phyloP scores from a whole-genome alignment of 441 rosid genomes.

The Bocquillonia castaneifolia region DNA sequence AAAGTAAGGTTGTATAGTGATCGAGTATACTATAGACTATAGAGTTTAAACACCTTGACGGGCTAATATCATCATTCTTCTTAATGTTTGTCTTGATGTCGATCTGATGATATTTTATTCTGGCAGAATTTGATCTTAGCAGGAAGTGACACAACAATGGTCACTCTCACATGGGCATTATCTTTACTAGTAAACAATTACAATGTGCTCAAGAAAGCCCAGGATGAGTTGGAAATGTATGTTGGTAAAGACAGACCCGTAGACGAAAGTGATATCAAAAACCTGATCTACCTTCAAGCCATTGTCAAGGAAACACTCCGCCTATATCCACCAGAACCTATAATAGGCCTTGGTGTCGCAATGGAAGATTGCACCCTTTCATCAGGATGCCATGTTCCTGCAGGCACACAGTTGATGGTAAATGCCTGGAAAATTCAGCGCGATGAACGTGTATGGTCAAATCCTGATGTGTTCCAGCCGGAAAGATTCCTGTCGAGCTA shows the following conservation, averaged over 20 bases:
- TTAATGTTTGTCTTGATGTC: too few relatives aligned
- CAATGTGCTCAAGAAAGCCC: slow-evolving; percentile 34
- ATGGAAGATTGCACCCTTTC: slow-evolving; percentile 40
- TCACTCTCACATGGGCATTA: slow-evolving; percentile 38
- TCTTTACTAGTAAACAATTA: slow-evolving; percentile 31
- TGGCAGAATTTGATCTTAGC: slow-evolving; percentile 41
- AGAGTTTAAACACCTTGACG: too few relatives aligned
- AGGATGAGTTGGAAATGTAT: slow-evolving; percentile 42
- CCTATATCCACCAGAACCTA: slow-evolving; percentile 46
- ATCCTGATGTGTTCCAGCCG: slow-evolving; percentile 36
- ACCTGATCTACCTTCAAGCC: slow-evolving; percentile 46
- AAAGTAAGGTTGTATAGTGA: too few relatives aligned
- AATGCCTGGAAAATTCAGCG: slow-evolving; percentile 43
- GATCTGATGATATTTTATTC: background rate
- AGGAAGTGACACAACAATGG: slow-evolving; percentile 41
- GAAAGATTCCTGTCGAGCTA: slow-evolving; percentile 34
- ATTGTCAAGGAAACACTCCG: slow-evolving; percentile 48
- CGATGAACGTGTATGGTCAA: slow-evolving; percentile 38
- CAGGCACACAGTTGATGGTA: slow-evolving; percentile 38
- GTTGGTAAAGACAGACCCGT: slow-evolving; percentile 46
- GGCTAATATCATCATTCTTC: too few relatives aligned
- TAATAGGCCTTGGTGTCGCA: slow-evolving; percentile 35
- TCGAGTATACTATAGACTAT: too few relatives aligned
- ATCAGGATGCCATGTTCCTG: slow-evolving; percentile 34
- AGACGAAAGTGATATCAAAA: slow-evolving; percentile 39